Conservation (phyloP, 345 rosid species). For the Anastatica hierochuntica region DNA sequence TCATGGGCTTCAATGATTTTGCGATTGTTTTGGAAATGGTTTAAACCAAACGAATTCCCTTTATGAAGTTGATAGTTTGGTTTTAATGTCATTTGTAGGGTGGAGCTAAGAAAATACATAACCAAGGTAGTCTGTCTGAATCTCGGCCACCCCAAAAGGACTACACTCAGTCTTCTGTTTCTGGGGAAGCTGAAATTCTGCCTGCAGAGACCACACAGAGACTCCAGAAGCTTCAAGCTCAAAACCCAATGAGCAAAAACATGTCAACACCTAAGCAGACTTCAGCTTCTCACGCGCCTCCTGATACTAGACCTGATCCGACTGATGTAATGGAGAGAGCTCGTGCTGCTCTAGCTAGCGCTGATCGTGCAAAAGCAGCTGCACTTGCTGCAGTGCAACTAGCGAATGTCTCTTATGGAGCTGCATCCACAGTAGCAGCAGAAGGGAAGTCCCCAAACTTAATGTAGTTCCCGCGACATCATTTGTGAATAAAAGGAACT, state of each 20-base stretch:
- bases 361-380: slow-evolving; percentile 68
- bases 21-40: background rate
- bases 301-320: slow-evolving; percentile 7
- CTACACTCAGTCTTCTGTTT: slow-evolving; percentile 26
- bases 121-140: slow-evolving; percentile 30
- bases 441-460: slow-evolving; percentile 29
- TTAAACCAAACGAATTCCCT: background rate
- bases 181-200: slow-evolving; percentile 31
- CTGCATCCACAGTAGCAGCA: slow-evolving; percentile 17
- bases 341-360: slow-evolving; percentile 71
- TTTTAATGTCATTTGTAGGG: slow-evolving; percentile 33
- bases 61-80: background rate
- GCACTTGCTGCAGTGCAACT: slow-evolving; percentile 88
- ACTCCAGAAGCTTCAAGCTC: slow-evolving; percentile 25
- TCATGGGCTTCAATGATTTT: background rate
- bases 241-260: slow-evolving; percentile 19
- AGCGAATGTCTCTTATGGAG: slow-evolving; percentile 41
- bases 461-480: background rate
- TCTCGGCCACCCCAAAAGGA: too few species aligned
- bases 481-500: slow-evolving; percentile 4
- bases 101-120: slow-evolving; percentile 56
- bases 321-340: slow-evolving; percentile 69
- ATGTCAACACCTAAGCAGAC: slow-evolving; percentile 9
- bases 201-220: slow-evolving; percentile 24
- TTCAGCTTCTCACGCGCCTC: slow-evolving; percentile 7